Evolutionary conservation across 306 rosid genomes (phyloP).

Genomic region (Carpinus fangiana): DNA sequence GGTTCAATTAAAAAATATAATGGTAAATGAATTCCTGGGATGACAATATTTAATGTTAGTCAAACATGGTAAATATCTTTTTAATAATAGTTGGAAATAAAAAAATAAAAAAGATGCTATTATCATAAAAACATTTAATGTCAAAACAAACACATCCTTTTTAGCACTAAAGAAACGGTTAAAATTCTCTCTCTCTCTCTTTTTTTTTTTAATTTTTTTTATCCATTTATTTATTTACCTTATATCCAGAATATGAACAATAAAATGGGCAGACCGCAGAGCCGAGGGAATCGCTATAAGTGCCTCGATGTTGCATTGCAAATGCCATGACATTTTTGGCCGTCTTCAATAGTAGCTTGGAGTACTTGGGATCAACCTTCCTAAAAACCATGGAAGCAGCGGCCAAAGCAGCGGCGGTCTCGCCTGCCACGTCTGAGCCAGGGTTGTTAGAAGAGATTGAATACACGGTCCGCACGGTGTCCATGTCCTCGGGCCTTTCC

Average conservation of each 20-base stretch:
- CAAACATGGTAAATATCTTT: too few relatives aligned
- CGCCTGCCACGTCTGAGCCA: slow-evolving; percentile 90
- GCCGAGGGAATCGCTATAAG: slow-evolving; percentile 83
- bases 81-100: too few relatives aligned
- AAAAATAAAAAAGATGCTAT: too few relatives aligned
- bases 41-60: too few relatives aligned
- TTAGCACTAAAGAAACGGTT: too few relatives aligned
- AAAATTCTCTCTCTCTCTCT: too few relatives aligned
- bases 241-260: slow-evolving; percentile 91
- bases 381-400: slow-evolving; percentile 83
- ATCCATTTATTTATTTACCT: slow-evolving; percentile 40
- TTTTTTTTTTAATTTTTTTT: too few relatives aligned
- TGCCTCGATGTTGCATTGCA: slow-evolving; percentile 64
- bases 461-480: slow-evolving; percentile 57
- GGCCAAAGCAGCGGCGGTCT: slow-evolving; percentile 86
- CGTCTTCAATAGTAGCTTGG: slow-evolving; percentile 51
- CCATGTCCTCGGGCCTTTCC: slow-evolving; percentile 98
- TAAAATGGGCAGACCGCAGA: slow-evolving; percentile 90
- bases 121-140: too few relatives aligned
- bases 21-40: not conserved
- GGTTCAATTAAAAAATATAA: not conserved
- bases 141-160: too few relatives aligned
- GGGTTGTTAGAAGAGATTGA: slow-evolving; percentile 66
- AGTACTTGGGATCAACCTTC: slow-evolving; percentile 63
- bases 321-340: slow-evolving; percentile 71